Evolutionary conservation across 306 rosid species (phyloP).

Genomic region (Quillaja saponaria): DNA sequence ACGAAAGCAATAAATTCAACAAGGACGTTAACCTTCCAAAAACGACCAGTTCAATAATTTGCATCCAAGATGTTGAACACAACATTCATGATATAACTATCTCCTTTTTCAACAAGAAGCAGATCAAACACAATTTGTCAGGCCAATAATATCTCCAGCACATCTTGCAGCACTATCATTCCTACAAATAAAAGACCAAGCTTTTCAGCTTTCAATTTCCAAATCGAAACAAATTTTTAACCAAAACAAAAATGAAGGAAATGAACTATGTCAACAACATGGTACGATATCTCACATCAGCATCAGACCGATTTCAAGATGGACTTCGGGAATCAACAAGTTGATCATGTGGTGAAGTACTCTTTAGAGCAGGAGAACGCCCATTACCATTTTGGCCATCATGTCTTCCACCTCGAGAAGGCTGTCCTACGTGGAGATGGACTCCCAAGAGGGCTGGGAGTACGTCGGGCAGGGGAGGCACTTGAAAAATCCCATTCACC

Average conservation of each 20-base stretch:
- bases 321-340: slow-evolving; percentile 57
- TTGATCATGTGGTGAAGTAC: slow-evolving; percentile 42
- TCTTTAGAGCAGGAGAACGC: slow-evolving; percentile 43
- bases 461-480: slow-evolving; percentile 46
- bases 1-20: no score
- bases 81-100: no score
- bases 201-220: neutral
- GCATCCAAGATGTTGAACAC: no score
- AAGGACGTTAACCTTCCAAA: no score
- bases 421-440: slow-evolving; percentile 47
- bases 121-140: slow-evolving; percentile 20
- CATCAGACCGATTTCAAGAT: slow-evolving; percentile 56
- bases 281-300: slow-evolving; percentile 34
- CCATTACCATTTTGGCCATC: slow-evolving; percentile 35
- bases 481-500: slow-evolving; percentile 31
- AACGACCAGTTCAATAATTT: no score
- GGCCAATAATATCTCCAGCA: slow-evolving; percentile 14
- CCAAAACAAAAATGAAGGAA: neutral
- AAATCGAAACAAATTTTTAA: neutral
- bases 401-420: slow-evolving; percentile 44
- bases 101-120: neutral
- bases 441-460: slow-evolving; percentile 42
- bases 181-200: slow-evolving; percentile 36
- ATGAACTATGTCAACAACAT: neutral
- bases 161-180: slow-evolving; percentile 33